Percentiles rank a stretch among this genome's conserved stretches.
phyloP scores from a whole-genome alignment of 2,329 filamentous ascomycete genomes.

The Talaromyces sp. region DNA sequence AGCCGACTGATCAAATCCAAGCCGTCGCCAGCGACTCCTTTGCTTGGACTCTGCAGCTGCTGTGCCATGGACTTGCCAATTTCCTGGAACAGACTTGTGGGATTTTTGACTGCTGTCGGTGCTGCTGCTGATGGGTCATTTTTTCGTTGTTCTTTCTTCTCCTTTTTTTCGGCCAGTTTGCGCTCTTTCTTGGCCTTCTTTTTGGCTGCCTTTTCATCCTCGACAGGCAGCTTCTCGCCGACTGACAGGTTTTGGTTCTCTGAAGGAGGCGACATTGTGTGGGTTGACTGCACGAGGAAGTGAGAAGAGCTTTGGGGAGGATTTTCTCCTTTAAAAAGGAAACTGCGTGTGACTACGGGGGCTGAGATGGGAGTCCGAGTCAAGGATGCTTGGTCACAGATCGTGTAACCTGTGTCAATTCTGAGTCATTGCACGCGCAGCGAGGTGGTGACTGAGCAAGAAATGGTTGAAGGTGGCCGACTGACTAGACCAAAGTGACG shows the following conservation, averaged over 20 bases:
- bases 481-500: neutral
- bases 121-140: neutral
- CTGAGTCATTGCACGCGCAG: neutral
- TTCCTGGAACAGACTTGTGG: neutral
- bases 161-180: neutral
- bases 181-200: slow-evolving; percentile 1
- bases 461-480: neutral
- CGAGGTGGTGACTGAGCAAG: neutral
- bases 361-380: neutral
- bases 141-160: neutral
- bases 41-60: neutral
- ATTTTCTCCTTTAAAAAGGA: neutral
- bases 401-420: neutral
- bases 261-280: neutral
- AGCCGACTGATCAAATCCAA: neutral
- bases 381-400: neutral
- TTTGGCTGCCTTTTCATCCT: neutral
- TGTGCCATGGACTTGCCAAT: neutral
- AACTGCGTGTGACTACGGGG: neutral
- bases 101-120: neutral
- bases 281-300: neutral
- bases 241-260: neutral
- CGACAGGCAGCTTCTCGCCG: neutral
- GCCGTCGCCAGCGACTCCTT: neutral
- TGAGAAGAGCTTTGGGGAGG: neutral